Evolutionary conservation across 225 moss, liverwort and hornwort species (phyloP), one percentile per base, ranked within the genome.

Genomic region (Sphagnum tenellum): DNA sequence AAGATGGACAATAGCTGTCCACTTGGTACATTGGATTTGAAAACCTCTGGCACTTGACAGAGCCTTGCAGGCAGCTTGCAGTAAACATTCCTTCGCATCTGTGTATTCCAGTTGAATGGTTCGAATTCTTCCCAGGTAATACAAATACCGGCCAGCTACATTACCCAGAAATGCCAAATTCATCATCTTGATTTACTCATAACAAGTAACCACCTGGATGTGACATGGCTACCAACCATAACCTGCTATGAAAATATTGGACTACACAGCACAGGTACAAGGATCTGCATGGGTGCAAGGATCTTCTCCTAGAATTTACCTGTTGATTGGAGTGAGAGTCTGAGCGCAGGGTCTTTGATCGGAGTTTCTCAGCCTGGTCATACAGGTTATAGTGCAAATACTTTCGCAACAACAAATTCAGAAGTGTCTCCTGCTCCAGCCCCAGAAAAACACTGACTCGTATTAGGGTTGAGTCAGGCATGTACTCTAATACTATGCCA

Each of bases 311-410:
- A 29, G 29, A 29, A 58, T 45, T 9, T 58, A 88, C 91, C 91
- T 95, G 91, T 60, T 95, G 89, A 68, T 89, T 95, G 50, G 94
- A 91, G 71, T 95, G 94, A 48, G 94, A 88, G 75, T 95, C 91
- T 62, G 88, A 91, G 46, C 84, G 88, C 69, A 88, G 91, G 57
- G 89, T 95, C 77, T 92, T 95, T 47, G 91, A 95, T 49, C 89
- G 86, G 47, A 95, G 82, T 71, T 92, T 95, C 79, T 95, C 89
- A 50, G 94, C 94, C 77, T 92, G 89, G 60, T 95, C 91, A 65
- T 95, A 92, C 3, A 95, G 75, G 64, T 95, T 95, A 83, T 91
- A 88, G 67, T 77, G 81, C 67, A 95, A 78, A 64, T 92, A 95
- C 72, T 95, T 95, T 67, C 89, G 88, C 5, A 95, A 82, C 46